Percentiles rank a stretch among this genome's conserved stretches.
Evolutionary conservation across 2,329 filamentous ascomycete species (phyloP).

Genomic region (Trichoderma arundinaceum): DNA sequence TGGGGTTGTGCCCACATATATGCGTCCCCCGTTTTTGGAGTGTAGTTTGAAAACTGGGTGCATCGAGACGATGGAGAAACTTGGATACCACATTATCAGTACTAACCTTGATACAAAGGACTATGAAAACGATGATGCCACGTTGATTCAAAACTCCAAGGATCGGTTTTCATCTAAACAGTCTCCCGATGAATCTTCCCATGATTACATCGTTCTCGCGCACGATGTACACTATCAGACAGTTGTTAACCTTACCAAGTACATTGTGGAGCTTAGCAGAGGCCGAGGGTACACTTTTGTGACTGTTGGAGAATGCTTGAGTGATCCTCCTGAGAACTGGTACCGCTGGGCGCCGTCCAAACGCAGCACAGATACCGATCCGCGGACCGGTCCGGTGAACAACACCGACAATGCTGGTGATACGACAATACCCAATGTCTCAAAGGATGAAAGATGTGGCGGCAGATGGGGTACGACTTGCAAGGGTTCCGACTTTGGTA

Average conservation of each 20-base stretch:
- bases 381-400: conserved; percentile 11
- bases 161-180: conserved; percentile 44
- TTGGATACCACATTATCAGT: conserved; percentile 63
- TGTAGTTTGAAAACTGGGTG: conserved; percentile 51
- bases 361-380: conserved; percentile 30
- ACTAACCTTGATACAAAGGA: conserved; percentile 67
- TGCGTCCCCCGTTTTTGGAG: conserved; percentile 54
- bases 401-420: not conserved
- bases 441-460: conserved; percentile 48
- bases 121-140: conserved; percentile 58
- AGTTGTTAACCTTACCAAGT: conserved; percentile 49
- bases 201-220: conserved; percentile 57
- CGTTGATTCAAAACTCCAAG: conserved; percentile 56
- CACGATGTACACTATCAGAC: conserved; percentile 59
- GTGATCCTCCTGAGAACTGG: conserved; percentile 58
- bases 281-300: conserved; percentile 54
- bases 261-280: conserved; percentile 51
- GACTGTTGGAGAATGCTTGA: conserved; percentile 63
- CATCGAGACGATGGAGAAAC: conserved; percentile 42
- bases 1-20: conserved; percentile 51
- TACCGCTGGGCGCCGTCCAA: conserved; percentile 48
- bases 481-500: conserved; percentile 44
- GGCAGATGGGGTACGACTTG: conserved; percentile 46
- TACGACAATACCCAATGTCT: conserved; percentile 37
- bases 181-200: conserved; percentile 41